Conservation (phyloP, 768 basidiomycete species). For the Pisolithus albus region DNA sequence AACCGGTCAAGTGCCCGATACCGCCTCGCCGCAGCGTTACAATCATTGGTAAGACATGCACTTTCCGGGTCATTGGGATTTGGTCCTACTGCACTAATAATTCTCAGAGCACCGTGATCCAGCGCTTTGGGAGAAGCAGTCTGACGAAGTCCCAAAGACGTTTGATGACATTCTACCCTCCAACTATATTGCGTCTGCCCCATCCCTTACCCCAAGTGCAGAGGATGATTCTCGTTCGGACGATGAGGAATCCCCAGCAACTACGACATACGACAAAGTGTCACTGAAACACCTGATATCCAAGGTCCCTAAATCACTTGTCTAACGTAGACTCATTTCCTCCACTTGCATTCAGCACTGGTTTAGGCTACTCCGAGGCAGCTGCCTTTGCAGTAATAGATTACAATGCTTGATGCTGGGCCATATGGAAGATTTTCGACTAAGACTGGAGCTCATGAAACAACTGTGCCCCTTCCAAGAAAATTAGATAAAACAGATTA, state of each 20-base stretch:
- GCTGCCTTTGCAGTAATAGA: no score
- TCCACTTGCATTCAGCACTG: no score
- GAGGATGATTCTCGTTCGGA: not conserved
- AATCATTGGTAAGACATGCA: constrained; percentile 17
- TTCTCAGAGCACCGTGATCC: constrained; percentile 22
- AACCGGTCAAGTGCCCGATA: constrained; percentile 23
- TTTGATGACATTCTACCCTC: constrained; percentile 45
- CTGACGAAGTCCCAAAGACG: constrained; percentile 25
- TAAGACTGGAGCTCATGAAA: no score
- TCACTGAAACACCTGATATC: no score
- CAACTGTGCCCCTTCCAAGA: no score
- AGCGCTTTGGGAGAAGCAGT: constrained; percentile 15
- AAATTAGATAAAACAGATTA: no score
- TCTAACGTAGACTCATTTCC: no score
- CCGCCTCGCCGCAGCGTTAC: constrained; percentile 23
- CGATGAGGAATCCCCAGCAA: not conserved
- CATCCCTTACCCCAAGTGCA: constrained; percentile 20
- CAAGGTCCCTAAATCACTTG: no score
- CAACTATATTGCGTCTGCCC: constrained; percentile 36
- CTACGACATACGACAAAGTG: no score
- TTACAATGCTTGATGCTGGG: no score
- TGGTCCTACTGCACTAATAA: constrained; percentile 1
- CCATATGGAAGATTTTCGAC: no score
- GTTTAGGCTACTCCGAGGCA: no score
- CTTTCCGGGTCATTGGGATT: constrained; percentile 11